A percentile compares a stretch with the other conserved stretches of the same genome.
Evolutionary conservation across 371 early-diverging fungal genomes (phyloP).

Genomic region (Apophysomyces sp.): DNA sequence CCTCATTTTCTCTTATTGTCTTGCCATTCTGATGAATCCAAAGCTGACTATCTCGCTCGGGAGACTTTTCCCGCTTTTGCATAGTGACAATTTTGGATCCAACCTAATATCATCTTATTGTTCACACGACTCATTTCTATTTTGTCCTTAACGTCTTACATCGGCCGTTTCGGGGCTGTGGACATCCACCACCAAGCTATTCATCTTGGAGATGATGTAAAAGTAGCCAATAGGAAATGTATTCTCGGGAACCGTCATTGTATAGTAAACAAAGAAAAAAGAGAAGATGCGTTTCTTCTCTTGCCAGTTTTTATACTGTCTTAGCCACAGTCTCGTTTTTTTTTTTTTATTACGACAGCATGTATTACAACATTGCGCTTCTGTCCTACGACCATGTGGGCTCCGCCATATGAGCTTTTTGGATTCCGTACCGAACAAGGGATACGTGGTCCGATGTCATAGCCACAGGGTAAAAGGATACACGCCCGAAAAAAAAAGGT

Average conservation of each 20-base stretch:
- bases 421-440: conserved; percentile 1
- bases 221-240: conserved; percentile 30
- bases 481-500: too few species aligned
- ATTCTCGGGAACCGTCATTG: conserved; percentile 28
- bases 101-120: conserved; percentile 3
- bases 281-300: background rate
- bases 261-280: background rate
- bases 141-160: conserved; percentile 13
- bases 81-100: conserved; percentile 12
- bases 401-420: background rate
- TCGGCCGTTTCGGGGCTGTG: conserved; percentile 15
- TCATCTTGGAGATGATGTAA: conserved; percentile 21
- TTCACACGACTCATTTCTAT: background rate
- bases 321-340: conserved; percentile 1
- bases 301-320: background rate
- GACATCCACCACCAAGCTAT: conserved; percentile 22
- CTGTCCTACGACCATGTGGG: conserved; percentile 1
- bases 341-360: background rate
- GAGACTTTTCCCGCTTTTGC: conserved; percentile 7
- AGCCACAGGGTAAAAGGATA: too few species aligned
- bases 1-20: background rate
- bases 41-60: conserved; percentile 18
- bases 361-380: background rate
- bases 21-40: conserved; percentile 28
- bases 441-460: background rate